Percentiles rank a stretch among this genome's conserved stretches.
These are phyloP conservation scores for Gliomastix tumulicola DNA, from an alignment of 2,329 filamentous ascomycete genomes.

Conservation along the genomic window DNA sequence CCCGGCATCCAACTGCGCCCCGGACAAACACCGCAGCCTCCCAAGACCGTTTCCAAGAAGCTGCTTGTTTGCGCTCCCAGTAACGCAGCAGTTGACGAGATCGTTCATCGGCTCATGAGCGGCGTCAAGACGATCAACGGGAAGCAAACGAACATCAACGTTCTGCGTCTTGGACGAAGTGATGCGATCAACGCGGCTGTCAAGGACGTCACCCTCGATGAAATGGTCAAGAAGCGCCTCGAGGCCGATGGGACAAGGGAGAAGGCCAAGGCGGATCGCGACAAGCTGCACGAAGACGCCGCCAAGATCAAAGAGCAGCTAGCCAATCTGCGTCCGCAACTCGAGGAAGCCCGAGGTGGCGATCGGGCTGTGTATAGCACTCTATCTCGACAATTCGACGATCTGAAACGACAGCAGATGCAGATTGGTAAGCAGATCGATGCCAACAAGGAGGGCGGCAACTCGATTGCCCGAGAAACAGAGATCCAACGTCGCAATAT, in stretches of 20 bases:
- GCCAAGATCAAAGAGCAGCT: conserved; percentile 70
- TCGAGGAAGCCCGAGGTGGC: conserved; percentile 59
- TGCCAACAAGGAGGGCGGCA: conserved; percentile 77
- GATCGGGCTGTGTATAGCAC: conserved; percentile 40
- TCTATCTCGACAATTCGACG: conserved; percentile 71
- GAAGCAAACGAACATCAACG: conserved; percentile 67
- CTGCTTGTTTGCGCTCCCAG: conserved; percentile 95
- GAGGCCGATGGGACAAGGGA: conserved; percentile 52
- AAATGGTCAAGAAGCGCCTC: conserved; percentile 73
- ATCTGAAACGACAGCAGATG: conserved; percentile 68
- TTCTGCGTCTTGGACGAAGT: conserved; percentile 82
- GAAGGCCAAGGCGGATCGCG: conserved; percentile 46
- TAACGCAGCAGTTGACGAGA: conserved; percentile 94
- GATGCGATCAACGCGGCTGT: conserved; percentile 90
- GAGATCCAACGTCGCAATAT: conserved; percentile 79
- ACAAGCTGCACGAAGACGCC: conserved; percentile 57
- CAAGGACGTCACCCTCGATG: conserved; percentile 86
- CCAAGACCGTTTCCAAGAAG: conserved; percentile 57
- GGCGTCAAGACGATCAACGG: conserved; percentile 77
- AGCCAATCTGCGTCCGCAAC: conserved; percentile 59
- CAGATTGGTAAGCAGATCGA: conserved; percentile 77
- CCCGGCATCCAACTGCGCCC: conserved; percentile 13
- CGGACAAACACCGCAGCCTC: conserved; percentile 16
- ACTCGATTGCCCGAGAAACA: conserved; percentile 71
- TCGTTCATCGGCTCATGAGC: conserved; percentile 85